Evolutionary conservation across 2,329 filamentous ascomycete species (phyloP).

Genomic region (Davidsoniella eucalypti): DNA sequence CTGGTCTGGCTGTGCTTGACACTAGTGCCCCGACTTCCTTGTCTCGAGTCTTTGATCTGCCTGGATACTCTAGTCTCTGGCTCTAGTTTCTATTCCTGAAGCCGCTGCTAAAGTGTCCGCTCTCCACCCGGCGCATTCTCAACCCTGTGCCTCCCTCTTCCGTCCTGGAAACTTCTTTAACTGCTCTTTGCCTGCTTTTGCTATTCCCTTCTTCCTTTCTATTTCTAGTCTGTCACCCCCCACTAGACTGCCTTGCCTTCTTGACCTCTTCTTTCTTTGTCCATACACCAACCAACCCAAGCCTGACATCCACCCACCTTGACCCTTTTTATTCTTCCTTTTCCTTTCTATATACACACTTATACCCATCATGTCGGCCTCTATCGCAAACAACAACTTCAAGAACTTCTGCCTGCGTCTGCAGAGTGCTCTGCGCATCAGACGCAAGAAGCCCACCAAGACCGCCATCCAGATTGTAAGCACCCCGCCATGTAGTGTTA

Average conservation of each 20-base stretch:
- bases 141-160: too few species aligned
- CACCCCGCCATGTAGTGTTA: background rate
- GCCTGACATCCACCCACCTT: too few species aligned
- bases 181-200: too few species aligned
- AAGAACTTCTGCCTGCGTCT: conserved; percentile 28
- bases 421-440: conserved; percentile 25
- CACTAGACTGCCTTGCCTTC: background rate
- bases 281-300: too few species aligned
- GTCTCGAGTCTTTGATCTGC: too few species aligned
- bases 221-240: background rate
- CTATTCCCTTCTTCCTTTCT: background rate
- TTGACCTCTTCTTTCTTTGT: background rate
- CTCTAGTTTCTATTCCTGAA: too few species aligned
- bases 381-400: conserved; percentile 21
- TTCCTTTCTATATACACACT: background rate
- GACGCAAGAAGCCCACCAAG: conserved; percentile 27
- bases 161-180: too few species aligned
- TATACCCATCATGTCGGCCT: conserved; percentile 8
- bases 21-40: too few species aligned
- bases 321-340: background rate
- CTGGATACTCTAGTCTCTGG: too few species aligned
- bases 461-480: conserved; percentile 29
- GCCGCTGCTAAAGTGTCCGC: too few species aligned
- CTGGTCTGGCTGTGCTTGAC: too few species aligned
- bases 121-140: too few species aligned